Conservation (phyloP, 1,284 basidiomycete species). For the Cerioporus squamosus region DNA sequence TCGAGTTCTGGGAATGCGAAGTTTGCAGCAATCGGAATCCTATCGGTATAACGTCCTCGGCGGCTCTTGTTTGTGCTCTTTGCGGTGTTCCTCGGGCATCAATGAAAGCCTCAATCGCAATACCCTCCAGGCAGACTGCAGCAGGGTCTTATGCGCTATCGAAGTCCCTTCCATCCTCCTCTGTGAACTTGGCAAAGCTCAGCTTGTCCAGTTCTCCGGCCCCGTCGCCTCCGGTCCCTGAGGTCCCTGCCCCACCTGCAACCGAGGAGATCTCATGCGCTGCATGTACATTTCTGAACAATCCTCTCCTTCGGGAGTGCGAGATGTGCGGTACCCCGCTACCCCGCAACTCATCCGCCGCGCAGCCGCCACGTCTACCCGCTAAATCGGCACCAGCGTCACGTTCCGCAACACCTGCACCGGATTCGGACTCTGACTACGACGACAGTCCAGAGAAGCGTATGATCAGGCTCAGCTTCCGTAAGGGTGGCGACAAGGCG, state of each 20-base stretch:
- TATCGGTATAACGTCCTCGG: slow-evolving; percentile 65
- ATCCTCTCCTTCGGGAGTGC: slow-evolving; percentile 74
- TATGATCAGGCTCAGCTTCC: slow-evolving; percentile 83
- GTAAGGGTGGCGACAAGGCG: slow-evolving; percentile 86
- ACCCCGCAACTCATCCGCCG: slow-evolving; percentile 34
- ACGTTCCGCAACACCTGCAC: slow-evolving; percentile 53
- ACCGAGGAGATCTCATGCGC: slow-evolving; percentile 64
- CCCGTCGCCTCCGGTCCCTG: slow-evolving; percentile 17
- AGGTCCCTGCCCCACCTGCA: background rate
- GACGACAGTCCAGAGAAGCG: slow-evolving; percentile 30
- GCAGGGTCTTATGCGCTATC: slow-evolving; percentile 36
- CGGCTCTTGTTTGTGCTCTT: slow-evolving; percentile 68
- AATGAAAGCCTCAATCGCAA: slow-evolving; percentile 23
- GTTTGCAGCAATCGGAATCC: slow-evolving; percentile 86
- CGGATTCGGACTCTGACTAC: slow-evolving; percentile 34
- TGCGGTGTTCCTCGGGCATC: slow-evolving; percentile 72
- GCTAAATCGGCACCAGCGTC: slow-evolving; percentile 67
- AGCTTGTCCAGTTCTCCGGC: slow-evolving; percentile 32
- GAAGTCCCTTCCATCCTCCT: slow-evolving; percentile 41
- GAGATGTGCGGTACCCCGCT: slow-evolving; percentile 89
- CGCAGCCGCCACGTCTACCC: slow-evolving; percentile 26
- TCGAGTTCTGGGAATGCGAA: slow-evolving; percentile 80
- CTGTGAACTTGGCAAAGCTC: slow-evolving; percentile 26
- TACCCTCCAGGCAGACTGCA: slow-evolving; percentile 28
- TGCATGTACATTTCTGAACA: slow-evolving; percentile 93